Conservation (phyloP, 1,284 basidiomycete genomes). For the Chalciporus sp. region DNA sequence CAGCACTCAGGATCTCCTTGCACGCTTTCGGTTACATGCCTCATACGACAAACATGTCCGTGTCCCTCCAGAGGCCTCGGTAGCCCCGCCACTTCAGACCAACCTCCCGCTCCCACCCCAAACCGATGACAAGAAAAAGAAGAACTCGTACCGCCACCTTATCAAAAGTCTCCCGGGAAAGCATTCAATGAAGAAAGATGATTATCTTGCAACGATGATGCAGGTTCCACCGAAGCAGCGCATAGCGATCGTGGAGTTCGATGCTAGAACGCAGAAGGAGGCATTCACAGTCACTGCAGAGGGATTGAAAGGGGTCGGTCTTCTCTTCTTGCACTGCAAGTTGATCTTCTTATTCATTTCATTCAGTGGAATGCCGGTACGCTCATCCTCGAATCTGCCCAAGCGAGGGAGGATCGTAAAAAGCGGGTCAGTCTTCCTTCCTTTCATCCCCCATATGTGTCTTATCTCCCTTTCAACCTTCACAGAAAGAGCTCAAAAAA, state of each 20-base stretch:
- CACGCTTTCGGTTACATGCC: conserved; percentile 63
- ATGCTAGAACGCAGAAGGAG: conserved; percentile 65
- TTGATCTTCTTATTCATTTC: conserved; percentile 22
- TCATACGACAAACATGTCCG: conserved; percentile 79
- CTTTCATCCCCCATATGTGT: conserved; percentile 16
- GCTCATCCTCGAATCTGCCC: conserved; percentile 67
- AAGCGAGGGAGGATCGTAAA: conserved; percentile 78
- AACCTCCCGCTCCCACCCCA: conserved; percentile 44
- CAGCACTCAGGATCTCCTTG: conserved; percentile 75
- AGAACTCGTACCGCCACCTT: conserved; percentile 75
- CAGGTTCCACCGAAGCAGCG: conserved; percentile 72
- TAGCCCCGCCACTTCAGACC: conserved; percentile 28
- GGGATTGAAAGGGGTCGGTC: conserved; percentile 74
- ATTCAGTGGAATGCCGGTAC: conserved; percentile 68
- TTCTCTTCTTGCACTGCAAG: conserved; percentile 8
- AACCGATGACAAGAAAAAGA: conserved; percentile 73
- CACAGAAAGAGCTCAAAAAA: conserved; percentile 72
- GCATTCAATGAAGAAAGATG: conserved; percentile 82
- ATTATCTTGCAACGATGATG: conserved; percentile 67
- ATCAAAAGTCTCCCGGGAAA: conserved; percentile 78
- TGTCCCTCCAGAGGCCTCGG: conserved; percentile 39
- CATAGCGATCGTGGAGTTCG: conserved; percentile 64
- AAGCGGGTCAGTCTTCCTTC: conserved; percentile 57
- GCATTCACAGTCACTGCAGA: conserved; percentile 73
- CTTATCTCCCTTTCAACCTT: conserved; percentile 2